phyloP scores from a whole-genome alignment of 177 flowering plant genomes.

The Vitis hybrid region DNA sequence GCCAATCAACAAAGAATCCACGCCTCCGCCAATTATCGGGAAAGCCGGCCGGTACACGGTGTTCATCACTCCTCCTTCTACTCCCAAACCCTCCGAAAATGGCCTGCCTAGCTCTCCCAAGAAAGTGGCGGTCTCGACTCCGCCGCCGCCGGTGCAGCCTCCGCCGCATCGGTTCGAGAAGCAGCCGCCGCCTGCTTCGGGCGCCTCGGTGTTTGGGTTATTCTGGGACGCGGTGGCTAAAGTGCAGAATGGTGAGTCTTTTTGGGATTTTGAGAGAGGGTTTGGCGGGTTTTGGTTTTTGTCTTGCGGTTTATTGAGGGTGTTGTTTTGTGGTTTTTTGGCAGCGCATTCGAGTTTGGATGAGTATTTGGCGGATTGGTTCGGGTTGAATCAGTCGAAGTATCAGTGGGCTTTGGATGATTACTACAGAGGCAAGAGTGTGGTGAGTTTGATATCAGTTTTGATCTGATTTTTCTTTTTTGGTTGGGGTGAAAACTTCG shows the following conservation, averaged over 20 bases:
- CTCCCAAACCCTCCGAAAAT: slow-evolving; percentile 44
- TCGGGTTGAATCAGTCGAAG: slow-evolving; percentile 90
- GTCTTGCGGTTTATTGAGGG: background rate
- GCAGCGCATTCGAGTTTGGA: slow-evolving; percentile 91
- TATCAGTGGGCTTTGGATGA: slow-evolving; percentile 99
- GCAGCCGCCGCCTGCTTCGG: slow-evolving; percentile 11
- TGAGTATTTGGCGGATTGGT: slow-evolving; percentile 85
- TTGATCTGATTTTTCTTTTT: background rate
- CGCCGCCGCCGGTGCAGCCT: slow-evolving; percentile 64
- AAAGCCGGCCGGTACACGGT: slow-evolving; percentile 95
- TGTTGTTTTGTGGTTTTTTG: slow-evolving; percentile 8
- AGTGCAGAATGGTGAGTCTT: slow-evolving; percentile 65
- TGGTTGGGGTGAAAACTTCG: background rate
- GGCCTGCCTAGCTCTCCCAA: slow-evolving; percentile 24
- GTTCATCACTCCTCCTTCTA: slow-evolving; percentile 84
- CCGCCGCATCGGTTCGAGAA: slow-evolving; percentile 71
- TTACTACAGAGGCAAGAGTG: slow-evolving; percentile 71
- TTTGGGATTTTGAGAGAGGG: background rate
- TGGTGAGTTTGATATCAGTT: slow-evolving; percentile 43
- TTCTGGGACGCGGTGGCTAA: slow-evolving; percentile 68
- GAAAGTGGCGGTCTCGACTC: slow-evolving; percentile 6
- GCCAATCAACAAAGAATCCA: slow-evolving; percentile 42
- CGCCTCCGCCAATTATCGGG: slow-evolving; percentile 86
- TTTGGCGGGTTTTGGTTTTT: background rate
- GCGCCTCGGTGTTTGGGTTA: slow-evolving; percentile 42